Percentiles rank a stretch among this genome's conserved stretches.
Evolutionary conservation across 2,329 filamentous ascomycete genomes (phyloP).

Genomic region (Cadophora gregata): DNA sequence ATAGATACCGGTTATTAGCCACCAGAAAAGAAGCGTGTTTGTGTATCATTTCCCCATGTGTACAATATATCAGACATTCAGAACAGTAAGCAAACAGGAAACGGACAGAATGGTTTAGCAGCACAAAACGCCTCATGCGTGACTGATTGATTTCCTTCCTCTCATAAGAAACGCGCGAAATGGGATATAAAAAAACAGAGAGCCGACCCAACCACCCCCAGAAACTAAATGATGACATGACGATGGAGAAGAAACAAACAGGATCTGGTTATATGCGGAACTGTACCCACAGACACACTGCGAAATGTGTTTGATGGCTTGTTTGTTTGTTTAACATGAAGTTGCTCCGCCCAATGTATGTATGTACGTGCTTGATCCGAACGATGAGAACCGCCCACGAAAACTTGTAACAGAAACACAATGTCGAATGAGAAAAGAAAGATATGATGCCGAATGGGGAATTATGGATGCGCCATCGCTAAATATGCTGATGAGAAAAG

Average conservation of each 20-base stretch:
- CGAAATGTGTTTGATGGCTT: constrained; percentile 18
- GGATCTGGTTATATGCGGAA: constrained; percentile 1
- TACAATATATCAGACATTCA: constrained; percentile 3
- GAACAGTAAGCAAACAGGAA: background rate
- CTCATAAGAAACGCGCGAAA: background rate
- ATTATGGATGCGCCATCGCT: constrained; percentile 32
- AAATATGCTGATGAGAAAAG: constrained; percentile 34
- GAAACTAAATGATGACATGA: background rate
- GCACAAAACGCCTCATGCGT: constrained; percentile 10
- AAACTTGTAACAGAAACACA: constrained; percentile 9
- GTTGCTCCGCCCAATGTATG: background rate
- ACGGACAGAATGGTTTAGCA: too few relatives aligned
- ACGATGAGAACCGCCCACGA: constrained; percentile 5
- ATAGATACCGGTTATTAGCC: background rate
- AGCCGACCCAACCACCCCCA: constrained; percentile 15
- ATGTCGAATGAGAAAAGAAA: background rate
- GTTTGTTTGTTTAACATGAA: constrained; percentile 23
- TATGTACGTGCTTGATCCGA: background rate
- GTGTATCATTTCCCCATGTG: background rate
- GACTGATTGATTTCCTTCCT: background rate
- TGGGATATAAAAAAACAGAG: constrained; percentile 16
- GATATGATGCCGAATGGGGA: background rate
- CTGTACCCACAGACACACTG: background rate
- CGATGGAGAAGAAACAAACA: background rate
- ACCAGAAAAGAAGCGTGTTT: background rate